Conservation (phyloP, 2,329 filamentous ascomycete species). For the Pseudogymnoascus sp. region DNA sequence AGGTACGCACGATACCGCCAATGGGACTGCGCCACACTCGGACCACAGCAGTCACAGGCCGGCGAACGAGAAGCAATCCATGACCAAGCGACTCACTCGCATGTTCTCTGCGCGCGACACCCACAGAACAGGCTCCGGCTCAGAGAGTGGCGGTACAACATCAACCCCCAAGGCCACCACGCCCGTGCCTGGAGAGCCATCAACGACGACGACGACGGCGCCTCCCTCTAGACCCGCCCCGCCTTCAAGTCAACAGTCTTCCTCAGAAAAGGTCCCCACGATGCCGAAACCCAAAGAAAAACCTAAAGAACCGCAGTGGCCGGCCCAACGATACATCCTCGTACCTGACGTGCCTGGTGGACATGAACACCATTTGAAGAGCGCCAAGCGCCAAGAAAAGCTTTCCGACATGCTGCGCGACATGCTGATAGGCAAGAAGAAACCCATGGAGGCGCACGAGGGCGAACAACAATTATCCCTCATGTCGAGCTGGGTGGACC, state of each 20-base stretch:
- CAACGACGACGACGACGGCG: conserved; percentile 5
- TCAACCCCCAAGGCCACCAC: conserved; percentile 25
- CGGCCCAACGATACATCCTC: conserved; percentile 40
- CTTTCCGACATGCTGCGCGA: conserved; percentile 84
- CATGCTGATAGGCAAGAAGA: conserved; percentile 72
- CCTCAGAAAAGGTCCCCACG: conserved; percentile 15
- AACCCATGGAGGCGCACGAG: conserved; percentile 46
- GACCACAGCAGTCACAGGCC: conserved; percentile 21
- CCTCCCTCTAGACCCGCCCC: conserved; percentile 21
- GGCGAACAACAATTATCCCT: conserved; percentile 78
- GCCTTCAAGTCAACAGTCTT: conserved; percentile 23
- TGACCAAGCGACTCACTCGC: conserved; percentile 56
- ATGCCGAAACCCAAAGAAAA: conserved; percentile 23
- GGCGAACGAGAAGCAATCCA: conserved; percentile 44
- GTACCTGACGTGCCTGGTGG: conserved; percentile 50
- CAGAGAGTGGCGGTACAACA: conserved; percentile 13
- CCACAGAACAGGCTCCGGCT: conserved; percentile 29
- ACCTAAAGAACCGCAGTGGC: conserved; percentile 15
- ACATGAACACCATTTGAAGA: conserved; percentile 84
- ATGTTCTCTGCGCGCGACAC: conserved; percentile 56
- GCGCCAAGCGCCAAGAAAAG: conserved; percentile 88
- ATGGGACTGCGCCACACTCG: conserved; percentile 22
- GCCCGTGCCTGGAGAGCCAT: conserved; percentile 17
- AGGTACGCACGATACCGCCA: background rate
- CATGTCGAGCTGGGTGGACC: conserved; percentile 93